These are phyloP conservation scores for Aspergillus floridensis DNA, from an alignment of 2,329 filamentous ascomycete species.

Conservation along the genomic window DNA sequence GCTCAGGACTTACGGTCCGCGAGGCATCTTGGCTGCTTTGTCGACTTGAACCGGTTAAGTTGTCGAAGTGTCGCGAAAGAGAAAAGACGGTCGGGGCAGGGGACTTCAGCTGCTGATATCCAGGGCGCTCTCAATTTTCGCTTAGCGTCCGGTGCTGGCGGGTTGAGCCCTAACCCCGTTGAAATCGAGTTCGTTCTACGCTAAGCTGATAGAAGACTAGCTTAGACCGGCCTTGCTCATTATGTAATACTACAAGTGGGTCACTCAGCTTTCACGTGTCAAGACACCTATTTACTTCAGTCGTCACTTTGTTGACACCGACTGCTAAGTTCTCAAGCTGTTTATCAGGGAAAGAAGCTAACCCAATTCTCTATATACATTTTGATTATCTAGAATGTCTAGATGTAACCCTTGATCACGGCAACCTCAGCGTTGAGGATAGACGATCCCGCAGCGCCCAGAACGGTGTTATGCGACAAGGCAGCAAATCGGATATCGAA, in stretches of 20 bases:
- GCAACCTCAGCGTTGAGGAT: slow-evolving; percentile 94
- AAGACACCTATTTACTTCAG: not conserved
- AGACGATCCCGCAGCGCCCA: slow-evolving; percentile 92
- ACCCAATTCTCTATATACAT: slow-evolving; percentile 17
- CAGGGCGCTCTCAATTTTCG: slow-evolving; percentile 28
- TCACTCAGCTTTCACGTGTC: not conserved
- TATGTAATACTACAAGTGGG: not conserved
- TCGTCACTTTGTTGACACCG: no score
- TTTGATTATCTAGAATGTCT: slow-evolving; percentile 20
- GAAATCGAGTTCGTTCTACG: slow-evolving; percentile 13
- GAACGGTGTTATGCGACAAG: slow-evolving; percentile 86
- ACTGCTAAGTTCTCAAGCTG: no score
- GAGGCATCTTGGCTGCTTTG: slow-evolving; percentile 52
- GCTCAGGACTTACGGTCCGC: slow-evolving; percentile 55
- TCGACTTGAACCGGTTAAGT: slow-evolving; percentile 38
- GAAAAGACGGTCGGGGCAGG: slow-evolving; percentile 21
- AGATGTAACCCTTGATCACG: slow-evolving; percentile 82
- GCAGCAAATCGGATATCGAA: slow-evolving; percentile 96
- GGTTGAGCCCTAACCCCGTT: slow-evolving; percentile 32
- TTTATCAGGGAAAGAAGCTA: slow-evolving; percentile 5
- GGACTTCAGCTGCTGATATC: slow-evolving; percentile 20
- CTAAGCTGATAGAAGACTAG: not conserved
- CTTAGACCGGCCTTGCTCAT: not conserved
- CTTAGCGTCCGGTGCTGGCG: slow-evolving; percentile 33
- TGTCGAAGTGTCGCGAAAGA: slow-evolving; percentile 38